Evolutionary conservation across 208 protist genomes (phyloP), one percentile per base, ranked within the genome.

Genomic region (Trypanosoma congolense): DNA sequence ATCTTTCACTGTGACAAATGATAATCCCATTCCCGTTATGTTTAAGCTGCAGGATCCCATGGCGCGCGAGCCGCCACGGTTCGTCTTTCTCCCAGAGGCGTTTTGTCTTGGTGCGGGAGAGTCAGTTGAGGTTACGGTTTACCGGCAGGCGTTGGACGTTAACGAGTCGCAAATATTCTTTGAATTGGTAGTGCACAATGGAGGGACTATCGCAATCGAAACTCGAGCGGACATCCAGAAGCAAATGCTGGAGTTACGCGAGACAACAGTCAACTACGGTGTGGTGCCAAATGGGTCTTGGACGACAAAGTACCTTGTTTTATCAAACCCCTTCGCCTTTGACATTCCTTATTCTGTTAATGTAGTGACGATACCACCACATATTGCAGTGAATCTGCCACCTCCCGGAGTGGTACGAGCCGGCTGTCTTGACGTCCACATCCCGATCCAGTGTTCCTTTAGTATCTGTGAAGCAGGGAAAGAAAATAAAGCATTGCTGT

Each of bases 121-220:
- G 61, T 89, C 84, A 4, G 82, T 89, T 2, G 82, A 92, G 62
- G 75, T 95, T 24, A 92, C 87, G n/a, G 87, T 95, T 43, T 92
- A 87, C 60, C 83, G 84, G 57, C 80, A 87, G 38, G 87, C 71
- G 19, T 69, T 90, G 33, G 75, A 78, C n/a, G 53, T 70, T 12
- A 77, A 78, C n/a, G 84, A 89, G 31, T 71, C 77, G 52, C 80
- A 92, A 65, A 86, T 80, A n/a, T 92, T 87, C 63, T 92, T 95
- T 65, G 84, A 92, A 62, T 66, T 92, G n/a, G 70, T 73, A 4
- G 79, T 94, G 21, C 77, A 73, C n/a, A 77, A 75, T 30, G 86
- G 81, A 43, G 73, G 62, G 19, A 79, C 75, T 19, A 57, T 90
- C 43, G 84, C 81, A 8, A 79, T 95, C 35, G 87, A 92, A 62